phyloP scores from a whole-genome alignment of 495 filamentous ascomycete species.

The Podospora bellae-mahoneyi region DNA sequence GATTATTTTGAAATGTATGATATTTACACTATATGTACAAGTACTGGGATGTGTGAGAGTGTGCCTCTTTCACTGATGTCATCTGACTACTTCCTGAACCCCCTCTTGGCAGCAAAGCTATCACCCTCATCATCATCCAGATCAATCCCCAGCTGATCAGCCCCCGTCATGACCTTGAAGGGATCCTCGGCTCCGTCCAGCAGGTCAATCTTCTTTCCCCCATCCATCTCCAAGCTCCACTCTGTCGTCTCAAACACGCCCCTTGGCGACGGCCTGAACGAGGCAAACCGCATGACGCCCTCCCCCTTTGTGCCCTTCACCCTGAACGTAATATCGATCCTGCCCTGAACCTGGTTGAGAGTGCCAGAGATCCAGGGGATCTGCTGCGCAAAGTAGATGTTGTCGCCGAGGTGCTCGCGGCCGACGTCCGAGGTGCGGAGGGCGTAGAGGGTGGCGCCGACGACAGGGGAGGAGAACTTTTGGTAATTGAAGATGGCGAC shows the following conservation, averaged over 20 bases:
- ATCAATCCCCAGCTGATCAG: constrained; percentile 3
- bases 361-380: constrained; percentile 92
- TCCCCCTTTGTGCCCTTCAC: constrained; percentile 75
- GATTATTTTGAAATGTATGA: constrained; percentile 5
- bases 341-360: constrained; percentile 90
- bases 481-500: constrained; percentile 98
- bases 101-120: constrained; percentile 34
- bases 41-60: constrained; percentile 2
- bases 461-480: constrained; percentile 76
- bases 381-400: constrained; percentile 84
- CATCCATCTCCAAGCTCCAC: constrained; percentile 69
- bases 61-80: constrained; percentile 1
- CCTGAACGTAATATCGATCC: constrained; percentile 80
- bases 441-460: constrained; percentile 82
- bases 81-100: constrained; percentile 39
- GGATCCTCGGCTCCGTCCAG: constrained; percentile 60
- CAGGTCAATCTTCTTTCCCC: constrained; percentile 63
- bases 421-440: constrained; percentile 75
- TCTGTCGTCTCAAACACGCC: constrained; percentile 72
- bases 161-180: constrained; percentile 46
- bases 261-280: constrained; percentile 65
- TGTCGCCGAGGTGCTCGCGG: constrained; percentile 75
- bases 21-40: constrained; percentile 15
- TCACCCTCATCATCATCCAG: constrained; percentile 37
- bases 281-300: constrained; percentile 79